These are phyloP conservation scores for Bruguiera sexangula DNA, from an alignment of 345 rosid genomes.

Conservation along the genomic window DNA sequence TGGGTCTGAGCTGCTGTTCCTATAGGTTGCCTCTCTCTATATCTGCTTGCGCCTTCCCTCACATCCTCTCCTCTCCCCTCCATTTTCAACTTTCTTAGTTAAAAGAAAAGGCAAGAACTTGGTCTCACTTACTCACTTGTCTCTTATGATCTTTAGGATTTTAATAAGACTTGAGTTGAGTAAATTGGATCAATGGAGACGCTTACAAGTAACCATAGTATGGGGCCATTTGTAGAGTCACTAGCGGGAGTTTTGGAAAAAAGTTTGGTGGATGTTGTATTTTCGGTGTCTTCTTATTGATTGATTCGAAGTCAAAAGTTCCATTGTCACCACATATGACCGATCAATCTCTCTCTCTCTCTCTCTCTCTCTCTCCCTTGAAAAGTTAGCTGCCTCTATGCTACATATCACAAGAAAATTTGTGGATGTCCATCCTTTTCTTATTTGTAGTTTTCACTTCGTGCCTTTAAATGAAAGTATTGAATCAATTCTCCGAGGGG, in stretches of 20 bases:
- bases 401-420: slow-evolving; percentile 22
- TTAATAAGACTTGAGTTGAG: neutral
- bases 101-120: neutral
- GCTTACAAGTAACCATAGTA: neutral
- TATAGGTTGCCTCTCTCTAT: slow-evolving; percentile 16
- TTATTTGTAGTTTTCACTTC: slow-evolving; percentile 22
- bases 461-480: slow-evolving; percentile 17
- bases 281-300: too few relatives aligned
- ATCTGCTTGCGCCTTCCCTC: slow-evolving; percentile 12
- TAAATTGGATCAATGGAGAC: slow-evolving; percentile 11
- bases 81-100: neutral
- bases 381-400: neutral
- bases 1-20: slow-evolving; percentile 19
- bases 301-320: too few relatives aligned
- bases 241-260: slow-evolving; percentile 16
- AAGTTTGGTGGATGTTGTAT: slow-evolving; percentile 3
- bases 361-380: neutral
- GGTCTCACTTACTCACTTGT: neutral
- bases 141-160: neutral
- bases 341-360: slow-evolving; percentile 19
- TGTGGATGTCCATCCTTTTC: slow-evolving; percentile 15
- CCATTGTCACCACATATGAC: slow-evolving; percentile 17
- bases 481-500: too few relatives aligned
- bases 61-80: slow-evolving; percentile 21
- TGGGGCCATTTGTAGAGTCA: slow-evolving; percentile 11